Conservation (phyloP, 495 filamentous ascomycete species). For the Elasticomyces elasticus region DNA sequence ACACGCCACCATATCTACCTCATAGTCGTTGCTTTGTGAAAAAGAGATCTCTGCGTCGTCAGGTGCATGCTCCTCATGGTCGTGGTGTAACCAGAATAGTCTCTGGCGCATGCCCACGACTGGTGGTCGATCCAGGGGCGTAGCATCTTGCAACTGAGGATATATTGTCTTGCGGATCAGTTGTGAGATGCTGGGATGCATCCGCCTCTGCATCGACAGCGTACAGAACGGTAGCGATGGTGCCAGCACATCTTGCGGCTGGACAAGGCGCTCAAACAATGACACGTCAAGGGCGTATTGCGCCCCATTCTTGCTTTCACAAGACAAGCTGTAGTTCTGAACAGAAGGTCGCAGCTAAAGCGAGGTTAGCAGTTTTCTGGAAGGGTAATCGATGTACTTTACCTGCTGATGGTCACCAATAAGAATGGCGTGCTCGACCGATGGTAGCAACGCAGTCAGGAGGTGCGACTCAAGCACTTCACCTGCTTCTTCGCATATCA, state of each 20-base stretch:
- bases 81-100: constrained; percentile 69
- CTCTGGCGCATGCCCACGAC: constrained; percentile 55
- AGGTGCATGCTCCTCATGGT: constrained; percentile 40
- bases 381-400: neutral
- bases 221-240: constrained; percentile 44
- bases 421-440: constrained; percentile 62
- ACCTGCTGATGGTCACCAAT: constrained; percentile 58
- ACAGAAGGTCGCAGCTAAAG: constrained; percentile 59
- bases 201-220: constrained; percentile 59
- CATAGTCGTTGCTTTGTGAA: constrained; percentile 58
- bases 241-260: constrained; percentile 29
- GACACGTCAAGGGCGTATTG: constrained; percentile 56
- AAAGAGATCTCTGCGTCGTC: constrained; percentile 33
- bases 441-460: constrained; percentile 57
- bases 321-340: constrained; percentile 53
- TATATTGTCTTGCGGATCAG: constrained; percentile 56
- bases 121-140: constrained; percentile 46
- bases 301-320: constrained; percentile 44
- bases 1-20: constrained; percentile 54
- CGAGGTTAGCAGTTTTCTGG: constrained; percentile 1
- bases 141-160: constrained; percentile 50
- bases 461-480: constrained; percentile 67
- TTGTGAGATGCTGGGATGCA: constrained; percentile 60
- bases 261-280: constrained; percentile 59
- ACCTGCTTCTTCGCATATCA: constrained; percentile 70